phyloP scores from a whole-genome alignment of 2,329 filamentous ascomycete genomes.

The Colletotrichum cereale region DNA sequence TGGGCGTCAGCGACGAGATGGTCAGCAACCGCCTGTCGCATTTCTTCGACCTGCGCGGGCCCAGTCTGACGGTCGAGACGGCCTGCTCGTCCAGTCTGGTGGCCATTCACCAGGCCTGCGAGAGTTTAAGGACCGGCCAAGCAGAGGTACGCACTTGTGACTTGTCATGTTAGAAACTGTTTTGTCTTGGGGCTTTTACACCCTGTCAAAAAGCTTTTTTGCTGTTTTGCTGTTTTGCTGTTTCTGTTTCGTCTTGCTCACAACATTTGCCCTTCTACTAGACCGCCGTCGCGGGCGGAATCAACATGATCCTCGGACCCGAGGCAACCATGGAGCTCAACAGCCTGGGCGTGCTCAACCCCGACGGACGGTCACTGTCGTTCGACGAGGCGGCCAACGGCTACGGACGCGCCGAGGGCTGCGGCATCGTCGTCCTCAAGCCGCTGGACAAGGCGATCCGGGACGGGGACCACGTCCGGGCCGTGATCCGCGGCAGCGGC shows the following conservation, averaged over 20 bases:
- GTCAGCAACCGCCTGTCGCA: conserved; percentile 60
- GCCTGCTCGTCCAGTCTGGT: conserved; percentile 63
- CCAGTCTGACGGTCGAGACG: conserved; percentile 63
- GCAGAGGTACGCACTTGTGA: conserved; percentile 43
- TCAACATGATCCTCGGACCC: conserved; percentile 16
- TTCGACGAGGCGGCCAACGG: conserved; percentile 25
- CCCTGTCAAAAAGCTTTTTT: too few species aligned
- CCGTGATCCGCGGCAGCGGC: conserved; percentile 50
- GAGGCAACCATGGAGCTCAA: conserved; percentile 28
- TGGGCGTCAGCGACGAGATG: conserved; percentile 51
- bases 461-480: conserved; percentile 55
- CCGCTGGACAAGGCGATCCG: conserved; percentile 55
- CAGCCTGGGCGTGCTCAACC: conserved; percentile 50
- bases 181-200: too few species aligned
- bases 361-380: conserved; percentile 44
- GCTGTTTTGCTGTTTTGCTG: too few species aligned
- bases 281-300: conserved; percentile 23
- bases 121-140: conserved; percentile 45
- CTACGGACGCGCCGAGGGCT: conserved; percentile 31
- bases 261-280: conserved; percentile 38
- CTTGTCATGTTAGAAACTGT: too few species aligned
- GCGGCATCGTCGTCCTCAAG: conserved; percentile 56
- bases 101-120: conserved; percentile 57
- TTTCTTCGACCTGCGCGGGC: conserved; percentile 59
- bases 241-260: conserved; percentile 43